Percentiles rank a stretch among this genome's conserved stretches.
Evolutionary conservation across 1,284 basidiomycete genomes (phyloP).

Genomic region (Cutaneotrichosporon curvatum): DNA sequence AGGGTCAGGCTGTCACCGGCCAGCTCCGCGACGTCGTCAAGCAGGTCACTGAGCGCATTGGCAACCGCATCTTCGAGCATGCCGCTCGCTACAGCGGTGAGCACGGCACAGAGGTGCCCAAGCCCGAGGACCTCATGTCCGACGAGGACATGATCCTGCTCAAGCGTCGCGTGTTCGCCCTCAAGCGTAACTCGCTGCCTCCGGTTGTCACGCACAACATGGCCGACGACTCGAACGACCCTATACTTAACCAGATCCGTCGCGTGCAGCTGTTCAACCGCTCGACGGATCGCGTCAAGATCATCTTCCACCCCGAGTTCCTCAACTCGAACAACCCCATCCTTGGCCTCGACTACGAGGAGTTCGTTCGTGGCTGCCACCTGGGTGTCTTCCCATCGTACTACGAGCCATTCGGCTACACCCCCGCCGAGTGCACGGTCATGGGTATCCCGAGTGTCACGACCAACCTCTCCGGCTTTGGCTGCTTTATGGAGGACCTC

Average conservation of each 20-base stretch:
- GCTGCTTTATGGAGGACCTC: constrained; percentile 98
- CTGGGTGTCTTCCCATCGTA: constrained; percentile 97
- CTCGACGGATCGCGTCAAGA: constrained; percentile 77
- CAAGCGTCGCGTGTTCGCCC: constrained; percentile 91
- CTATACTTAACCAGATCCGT: constrained; percentile 89
- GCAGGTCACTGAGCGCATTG: constrained; percentile 88
- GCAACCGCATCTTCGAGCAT: constrained; percentile 84
- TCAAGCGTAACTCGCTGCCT: constrained; percentile 87
- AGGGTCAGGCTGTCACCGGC: constrained; percentile 96
- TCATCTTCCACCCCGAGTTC: constrained; percentile 98
- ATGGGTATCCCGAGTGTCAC: constrained; percentile 98
- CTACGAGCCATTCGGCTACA: constrained; percentile 51
- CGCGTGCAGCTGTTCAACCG: constrained; percentile 87
- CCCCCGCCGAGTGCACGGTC: constrained; percentile 56
- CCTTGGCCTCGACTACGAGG: constrained; percentile 93
- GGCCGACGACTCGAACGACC: constrained; percentile 84
- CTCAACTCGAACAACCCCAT: constrained; percentile 97
- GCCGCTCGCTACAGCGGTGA: constrained; percentile 78
- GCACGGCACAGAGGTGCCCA: constrained; percentile 62
- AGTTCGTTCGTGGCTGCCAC: constrained; percentile 96
- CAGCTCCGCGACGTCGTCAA: constrained; percentile 90
- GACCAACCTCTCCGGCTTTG: constrained; percentile 94
- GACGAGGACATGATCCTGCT: constrained; percentile 90
- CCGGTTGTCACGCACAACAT: constrained; percentile 97
- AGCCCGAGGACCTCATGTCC: constrained; percentile 70